Percentiles rank a stretch among this genome's conserved stretches.
Conservation (phyloP, 495 filamentous ascomycete genomes). For the Niebla homalea region DNA sequence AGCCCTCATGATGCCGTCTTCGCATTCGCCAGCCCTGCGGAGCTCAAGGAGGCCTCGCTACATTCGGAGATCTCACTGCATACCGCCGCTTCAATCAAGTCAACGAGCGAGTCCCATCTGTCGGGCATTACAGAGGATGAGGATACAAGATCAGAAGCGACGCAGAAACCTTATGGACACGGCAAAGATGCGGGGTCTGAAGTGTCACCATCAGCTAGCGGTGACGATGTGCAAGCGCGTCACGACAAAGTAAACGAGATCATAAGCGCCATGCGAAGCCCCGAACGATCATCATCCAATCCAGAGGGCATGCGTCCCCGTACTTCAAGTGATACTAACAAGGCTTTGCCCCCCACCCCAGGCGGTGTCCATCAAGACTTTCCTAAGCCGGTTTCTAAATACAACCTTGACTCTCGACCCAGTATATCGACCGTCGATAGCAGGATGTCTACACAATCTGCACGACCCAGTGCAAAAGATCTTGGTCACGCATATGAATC, state of each 20-base stretch:
- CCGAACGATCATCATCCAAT: slow-evolving; percentile 6
- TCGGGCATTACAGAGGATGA: slow-evolving; percentile 82
- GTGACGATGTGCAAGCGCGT: neutral
- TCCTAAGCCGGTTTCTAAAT: neutral
- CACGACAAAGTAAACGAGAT: slow-evolving; percentile 6
- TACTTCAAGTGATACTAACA: slow-evolving; percentile 11
- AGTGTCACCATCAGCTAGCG: neutral
- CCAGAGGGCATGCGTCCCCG: slow-evolving; percentile 2
- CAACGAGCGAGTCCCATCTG: slow-evolving; percentile 71
- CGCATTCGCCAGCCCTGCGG: slow-evolving; percentile 54
- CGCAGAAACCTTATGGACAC: neutral
- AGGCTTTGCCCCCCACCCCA: slow-evolving; percentile 14
- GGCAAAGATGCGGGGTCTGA: neutral
- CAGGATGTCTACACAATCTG: slow-evolving; percentile 48
- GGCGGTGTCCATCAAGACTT: neutral
- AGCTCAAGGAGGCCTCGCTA: slow-evolving; percentile 75
- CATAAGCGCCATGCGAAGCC: slow-evolving; percentile 1
- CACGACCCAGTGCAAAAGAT: slow-evolving; percentile 47
- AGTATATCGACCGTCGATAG: slow-evolving; percentile 12
- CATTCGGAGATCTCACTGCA: slow-evolving; percentile 84
- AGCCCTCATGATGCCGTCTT: slow-evolving; percentile 77
- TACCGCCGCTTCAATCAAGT: slow-evolving; percentile 74
- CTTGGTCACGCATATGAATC: slow-evolving; percentile 42
- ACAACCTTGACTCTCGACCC: slow-evolving; percentile 3
- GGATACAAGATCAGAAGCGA: slow-evolving; percentile 29